Base-by-base conservation (phyloP, 2,329 filamentous ascomycete species). In the Monosporascus sp. region DNA sequence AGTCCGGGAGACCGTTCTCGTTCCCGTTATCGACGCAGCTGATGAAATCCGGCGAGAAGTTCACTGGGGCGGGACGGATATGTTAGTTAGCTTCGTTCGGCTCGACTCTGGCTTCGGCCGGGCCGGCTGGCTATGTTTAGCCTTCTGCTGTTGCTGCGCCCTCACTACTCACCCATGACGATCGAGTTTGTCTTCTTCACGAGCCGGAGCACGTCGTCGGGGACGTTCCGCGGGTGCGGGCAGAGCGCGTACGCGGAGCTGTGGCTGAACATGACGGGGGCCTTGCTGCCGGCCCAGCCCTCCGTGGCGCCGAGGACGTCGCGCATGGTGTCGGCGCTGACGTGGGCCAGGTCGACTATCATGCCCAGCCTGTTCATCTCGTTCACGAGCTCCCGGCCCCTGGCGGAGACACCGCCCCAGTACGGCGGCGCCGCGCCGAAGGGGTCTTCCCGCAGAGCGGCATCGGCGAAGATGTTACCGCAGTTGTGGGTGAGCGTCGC, bases 361-460 rank as follows among this genome's bases (percentile, higher is more conserved):
- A 97, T 91, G 26, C 93, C 93, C 2, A 97, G 76, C 3, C 93
- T 82, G 68, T 97, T 97, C 92, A 97, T 97, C 74, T 97, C 93
- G 37, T 77, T 77, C 45, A 97, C 77, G 0, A 97, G 72, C 14
- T 77, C 68, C 50, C 82, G 80, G 5, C 93, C 93, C 1, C 78
- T 78, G 1, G 79, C 74, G 55, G 87, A 93, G 1, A 97, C 77
- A 2, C 93, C 93, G 50, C 79, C 74, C 82, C 86, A 89, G 52
- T 80, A 74, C 0, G 87, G 82, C 50, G 79, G 69, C 55, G 81
- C 76, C 69, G 74, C 71, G 60, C 72, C 65, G 16, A 75, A 61
- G 1, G 81, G 79, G 31, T 73, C 68, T 56, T 87, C 76, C 61
- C 78, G 75, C 6, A 94, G 71, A 3, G 92, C 92, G 4, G 91